A percentile compares a stretch with the other conserved stretches of the same genome.
These are phyloP conservation scores for Russula foetens DNA, from an alignment of 768 basidiomycete genomes.

Conservation along the genomic window DNA sequence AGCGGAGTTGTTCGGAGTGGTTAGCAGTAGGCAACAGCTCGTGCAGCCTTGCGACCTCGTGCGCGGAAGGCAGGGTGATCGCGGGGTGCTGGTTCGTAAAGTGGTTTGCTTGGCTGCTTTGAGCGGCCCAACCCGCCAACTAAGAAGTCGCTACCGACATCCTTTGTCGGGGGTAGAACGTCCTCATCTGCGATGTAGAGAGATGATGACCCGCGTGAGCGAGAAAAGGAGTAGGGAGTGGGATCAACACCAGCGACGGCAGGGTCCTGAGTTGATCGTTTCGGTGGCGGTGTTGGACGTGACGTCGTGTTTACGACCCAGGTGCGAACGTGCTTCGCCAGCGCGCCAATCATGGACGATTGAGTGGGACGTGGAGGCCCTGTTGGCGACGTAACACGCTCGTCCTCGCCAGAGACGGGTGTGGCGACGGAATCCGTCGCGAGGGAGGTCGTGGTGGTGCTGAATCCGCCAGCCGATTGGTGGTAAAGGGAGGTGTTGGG, in stretches of 20 bases:
- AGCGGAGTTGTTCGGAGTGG: slow-evolving; percentile 17
- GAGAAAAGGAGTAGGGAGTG: slow-evolving; percentile 4
- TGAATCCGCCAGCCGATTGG: slow-evolving; percentile 12
- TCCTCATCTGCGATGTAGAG: slow-evolving; percentile 21
- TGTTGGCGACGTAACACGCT: not conserved
- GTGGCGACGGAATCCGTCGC: slow-evolving; percentile 29
- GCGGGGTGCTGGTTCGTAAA: slow-evolving; percentile 3
- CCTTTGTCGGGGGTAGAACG: slow-evolving; percentile 11
- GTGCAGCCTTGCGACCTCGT: slow-evolving; percentile 38
- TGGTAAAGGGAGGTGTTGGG: slow-evolving; percentile 2
- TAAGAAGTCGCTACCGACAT: not conserved
- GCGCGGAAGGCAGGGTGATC: slow-evolving; percentile 33
- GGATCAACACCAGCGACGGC: slow-evolving; percentile 8
- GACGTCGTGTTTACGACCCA: slow-evolving; percentile 18
- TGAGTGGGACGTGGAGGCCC: not conserved
- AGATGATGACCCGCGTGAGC: slow-evolving; percentile 10
- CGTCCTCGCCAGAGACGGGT: slow-evolving; percentile 17
- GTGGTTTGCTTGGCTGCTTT: not conserved
- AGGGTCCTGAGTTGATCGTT: slow-evolving; percentile 10
- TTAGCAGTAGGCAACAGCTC: slow-evolving; percentile 26
- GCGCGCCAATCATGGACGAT: slow-evolving; percentile 13
- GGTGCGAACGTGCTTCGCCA: slow-evolving; percentile 20
- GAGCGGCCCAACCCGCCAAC: slow-evolving; percentile 12
- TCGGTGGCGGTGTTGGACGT: slow-evolving; percentile 4
- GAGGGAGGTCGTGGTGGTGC: slow-evolving; percentile 19